phyloP scores from a whole-genome alignment of 2,329 filamentous ascomycete genomes.

The Penicillium sp. region DNA sequence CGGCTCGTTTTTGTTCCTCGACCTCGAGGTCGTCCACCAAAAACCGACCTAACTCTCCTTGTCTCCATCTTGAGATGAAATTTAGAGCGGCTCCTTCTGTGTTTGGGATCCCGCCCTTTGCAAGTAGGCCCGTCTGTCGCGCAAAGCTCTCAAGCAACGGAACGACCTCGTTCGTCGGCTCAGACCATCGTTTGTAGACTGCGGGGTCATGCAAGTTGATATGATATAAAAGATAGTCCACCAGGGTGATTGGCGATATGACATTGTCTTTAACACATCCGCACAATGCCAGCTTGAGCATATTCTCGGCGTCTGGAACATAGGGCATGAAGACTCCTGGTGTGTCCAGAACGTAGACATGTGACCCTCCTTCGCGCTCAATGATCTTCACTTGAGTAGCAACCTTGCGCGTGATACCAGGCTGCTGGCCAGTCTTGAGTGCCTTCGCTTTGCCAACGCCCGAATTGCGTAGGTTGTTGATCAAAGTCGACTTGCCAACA shows the following conservation, averaged over 20 bases:
- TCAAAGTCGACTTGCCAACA: conserved; percentile 90
- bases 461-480: conserved; percentile 76
- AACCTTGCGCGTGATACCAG: conserved; percentile 86
- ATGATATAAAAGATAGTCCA: conserved; percentile 86
- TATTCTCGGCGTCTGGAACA: conserved; percentile 77
- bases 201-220: conserved; percentile 69
- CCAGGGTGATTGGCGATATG: conserved; percentile 73
- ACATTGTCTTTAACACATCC: conserved; percentile 89
- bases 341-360: conserved; percentile 85
- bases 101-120: conserved; percentile 70
- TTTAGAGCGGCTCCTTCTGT: conserved; percentile 73
- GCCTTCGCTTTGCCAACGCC: conserved; percentile 70
- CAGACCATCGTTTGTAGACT: conserved; percentile 64
- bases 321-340: conserved; percentile 96
- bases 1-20: conserved; percentile 55
- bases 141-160: conserved; percentile 72
- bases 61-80: conserved; percentile 79
- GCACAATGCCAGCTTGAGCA: conserved; percentile 92
- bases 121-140: conserved; percentile 71
- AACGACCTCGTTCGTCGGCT: conserved; percentile 81
- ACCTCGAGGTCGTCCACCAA: conserved; percentile 74
- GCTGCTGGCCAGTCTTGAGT: conserved; percentile 79
- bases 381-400: conserved; percentile 80
- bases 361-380: conserved; percentile 55
- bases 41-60: conserved; percentile 73